Base-by-base conservation (phyloP, 2,329 filamentous ascomycete genomes). In the Xylaria sp. region DNA sequence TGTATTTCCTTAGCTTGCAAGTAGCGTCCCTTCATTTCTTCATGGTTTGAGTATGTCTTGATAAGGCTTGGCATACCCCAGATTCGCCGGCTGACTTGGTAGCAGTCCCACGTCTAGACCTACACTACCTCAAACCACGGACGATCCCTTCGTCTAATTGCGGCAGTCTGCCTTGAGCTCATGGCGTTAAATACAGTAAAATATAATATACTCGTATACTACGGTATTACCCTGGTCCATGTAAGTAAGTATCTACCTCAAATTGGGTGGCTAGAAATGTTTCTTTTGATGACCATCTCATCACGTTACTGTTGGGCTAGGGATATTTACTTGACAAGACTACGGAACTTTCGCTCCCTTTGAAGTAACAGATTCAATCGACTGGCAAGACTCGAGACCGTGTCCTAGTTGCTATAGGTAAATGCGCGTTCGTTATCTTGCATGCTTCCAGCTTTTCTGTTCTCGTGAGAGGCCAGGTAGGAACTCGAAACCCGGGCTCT, bases 71-170 rank as follows among this genome's bases (percentile, higher is more conserved):
- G 63, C 66, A 53, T 69, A 68, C 67, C 68, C 71, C 68, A 65
- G 69, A 72, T 73, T 71, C 57, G 28, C 67, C 59, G 28, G 62
- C 6, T 63, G 54, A 57, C 36, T 56, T 33, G 10, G 44, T 40
- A 48, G 36, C 23, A 44, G 44, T 65, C 65, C 62, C 61, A 62
- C 63, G 48, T 56, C 40, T 31, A 51, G 26, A 51, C 54, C 20
- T 33, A 26, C 15, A 38, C 31, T 6, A 56, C 17, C 48, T 48
- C 33, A 23, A 59, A 59, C 36, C 38, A 53, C 28, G 48, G 38
- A 36, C 23, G 57, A 63, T 59, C 40, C 44, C 40, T 66, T 75
- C 67, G 72, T 74, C 68, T 75, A 75, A 54, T 64, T 74, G 72
- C 74, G 48, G 71, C 71, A 57, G 68, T 67, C 46, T 66, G 53